These are phyloP conservation scores for Phytophthora ohioensis DNA, from an alignment of 352 stramenopile species.

Conservation along the genomic window DNA sequence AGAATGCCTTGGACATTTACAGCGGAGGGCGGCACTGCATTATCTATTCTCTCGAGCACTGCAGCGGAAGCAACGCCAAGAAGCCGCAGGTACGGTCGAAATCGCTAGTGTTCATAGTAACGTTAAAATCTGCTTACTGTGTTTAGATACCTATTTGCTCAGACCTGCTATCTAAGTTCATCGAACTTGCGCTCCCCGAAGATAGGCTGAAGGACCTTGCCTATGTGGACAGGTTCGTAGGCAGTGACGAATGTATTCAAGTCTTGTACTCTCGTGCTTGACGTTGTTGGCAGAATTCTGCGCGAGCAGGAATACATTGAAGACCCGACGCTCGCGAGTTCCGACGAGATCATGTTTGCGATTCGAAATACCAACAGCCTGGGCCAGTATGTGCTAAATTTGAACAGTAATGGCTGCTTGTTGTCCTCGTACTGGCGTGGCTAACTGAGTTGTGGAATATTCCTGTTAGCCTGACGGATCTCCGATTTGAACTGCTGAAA, in stretches of 20 bases:
- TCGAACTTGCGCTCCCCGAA: constrained; percentile 35
- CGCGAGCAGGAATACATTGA: constrained; percentile 59
- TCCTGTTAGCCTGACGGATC: constrained; percentile 44
- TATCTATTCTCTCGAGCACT: constrained; percentile 57
- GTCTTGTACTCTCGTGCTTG: neutral
- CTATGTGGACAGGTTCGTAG: constrained; percentile 50
- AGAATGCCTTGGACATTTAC: neutral
- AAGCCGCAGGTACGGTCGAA: constrained; percentile 44
- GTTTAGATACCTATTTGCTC: neutral
- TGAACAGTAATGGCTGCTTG: neutral
- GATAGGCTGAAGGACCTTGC: constrained; percentile 44
- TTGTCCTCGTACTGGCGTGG: neutral
- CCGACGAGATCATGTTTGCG: constrained; percentile 41
- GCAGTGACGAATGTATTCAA: neutral
- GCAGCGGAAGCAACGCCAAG: constrained; percentile 41
- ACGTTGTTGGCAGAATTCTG: constrained; percentile 40
- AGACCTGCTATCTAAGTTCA: constrained; percentile 49
- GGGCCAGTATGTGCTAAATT: constrained; percentile 42
- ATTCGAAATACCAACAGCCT: constrained; percentile 49
- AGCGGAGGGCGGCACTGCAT: constrained; percentile 57
- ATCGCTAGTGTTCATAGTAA: neutral
- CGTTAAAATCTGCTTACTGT: neutral
- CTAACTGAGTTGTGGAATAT: neutral
- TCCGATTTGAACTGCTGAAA: constrained; percentile 50
- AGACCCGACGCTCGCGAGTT: constrained; percentile 43